Percentiles rank a stretch among this genome's conserved stretches.
phyloP scores from a whole-genome alignment of 345 rosid species.

The Syzygium aromaticum region DNA sequence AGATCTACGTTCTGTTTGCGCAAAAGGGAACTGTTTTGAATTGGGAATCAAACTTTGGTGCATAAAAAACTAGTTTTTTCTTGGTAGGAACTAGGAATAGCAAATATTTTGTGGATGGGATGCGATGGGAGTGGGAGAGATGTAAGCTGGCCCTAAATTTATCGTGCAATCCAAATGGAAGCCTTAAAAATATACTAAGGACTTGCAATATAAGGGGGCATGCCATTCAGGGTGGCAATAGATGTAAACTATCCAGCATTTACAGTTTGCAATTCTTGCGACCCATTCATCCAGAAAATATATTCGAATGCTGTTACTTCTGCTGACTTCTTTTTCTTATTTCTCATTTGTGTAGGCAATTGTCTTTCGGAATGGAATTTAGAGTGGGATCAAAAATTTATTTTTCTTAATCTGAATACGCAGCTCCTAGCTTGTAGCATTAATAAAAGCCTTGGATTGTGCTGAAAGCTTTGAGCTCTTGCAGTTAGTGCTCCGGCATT shows the following conservation, averaged over 20 bases:
- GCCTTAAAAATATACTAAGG: not conserved
- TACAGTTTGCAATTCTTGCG: not conserved
- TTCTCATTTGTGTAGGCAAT: not conserved
- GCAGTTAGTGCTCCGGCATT: not conserved
- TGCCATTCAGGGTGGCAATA: not conserved
- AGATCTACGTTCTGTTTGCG: not conserved
- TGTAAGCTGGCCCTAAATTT: not conserved
- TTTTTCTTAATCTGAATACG: not conserved
- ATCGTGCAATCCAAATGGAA: not conserved
- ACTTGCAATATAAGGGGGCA: too few species aligned
- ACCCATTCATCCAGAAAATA: not conserved
- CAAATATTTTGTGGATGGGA: not conserved
- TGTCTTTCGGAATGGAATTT: not conserved
- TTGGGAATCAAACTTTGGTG: not conserved
- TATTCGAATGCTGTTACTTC: not conserved
- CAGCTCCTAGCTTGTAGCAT: not conserved
- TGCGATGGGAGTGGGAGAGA: not conserved
- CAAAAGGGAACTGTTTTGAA: not conserved
- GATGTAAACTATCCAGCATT: not conserved
- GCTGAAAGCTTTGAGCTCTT: conserved; percentile 6
- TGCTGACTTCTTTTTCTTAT: not conserved
- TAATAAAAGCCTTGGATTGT: not conserved
- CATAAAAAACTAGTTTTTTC: not conserved
- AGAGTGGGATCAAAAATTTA: not conserved
- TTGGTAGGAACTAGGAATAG: not conserved